Conservation (phyloP, 2,329 filamentous ascomycete species). For the Neurospora sp. region DNA sequence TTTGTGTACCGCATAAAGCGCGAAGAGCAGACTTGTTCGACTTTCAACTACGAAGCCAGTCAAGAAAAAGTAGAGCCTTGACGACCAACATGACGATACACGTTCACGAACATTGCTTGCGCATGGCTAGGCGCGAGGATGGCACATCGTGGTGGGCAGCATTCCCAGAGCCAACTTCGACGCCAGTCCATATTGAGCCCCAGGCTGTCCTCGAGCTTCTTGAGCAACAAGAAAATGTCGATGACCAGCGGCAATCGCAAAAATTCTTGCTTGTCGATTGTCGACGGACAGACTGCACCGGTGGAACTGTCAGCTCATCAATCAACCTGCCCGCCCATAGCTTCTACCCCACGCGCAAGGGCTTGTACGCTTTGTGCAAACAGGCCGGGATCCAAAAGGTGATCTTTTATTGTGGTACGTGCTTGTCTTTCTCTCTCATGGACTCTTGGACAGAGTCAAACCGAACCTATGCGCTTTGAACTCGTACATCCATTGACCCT, state of each 20-base stretch:
- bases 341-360: constrained; percentile 39
- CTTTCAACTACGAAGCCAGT: not conserved
- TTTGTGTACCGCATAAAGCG: not conserved
- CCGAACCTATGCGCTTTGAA: not conserved
- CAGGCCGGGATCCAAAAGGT: constrained; percentile 37
- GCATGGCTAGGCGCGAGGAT: constrained; percentile 16
- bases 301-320: constrained; percentile 49
- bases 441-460: not conserved
- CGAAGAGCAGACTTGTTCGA: not conserved
- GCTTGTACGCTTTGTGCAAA: constrained; percentile 39
- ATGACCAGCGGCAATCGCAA: constrained; percentile 19
- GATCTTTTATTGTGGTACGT: constrained; percentile 47
- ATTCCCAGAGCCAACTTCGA: constrained; percentile 34
- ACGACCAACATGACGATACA: constrained; percentile 7
- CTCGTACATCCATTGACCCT: not conserved
- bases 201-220: constrained; percentile 32
- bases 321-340: constrained; percentile 49
- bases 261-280: constrained; percentile 42
- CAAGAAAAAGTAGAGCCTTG: not conserved
- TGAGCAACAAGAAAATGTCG: constrained; percentile 25
- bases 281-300: constrained; percentile 44
- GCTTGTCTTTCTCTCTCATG: not conserved
- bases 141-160: constrained; percentile 28
- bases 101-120: constrained; percentile 15
- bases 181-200: constrained; percentile 27